These are phyloP conservation scores for Leccinum solheimii DNA, from an alignment of 1,284 basidiomycete genomes.

Conservation along the genomic window DNA sequence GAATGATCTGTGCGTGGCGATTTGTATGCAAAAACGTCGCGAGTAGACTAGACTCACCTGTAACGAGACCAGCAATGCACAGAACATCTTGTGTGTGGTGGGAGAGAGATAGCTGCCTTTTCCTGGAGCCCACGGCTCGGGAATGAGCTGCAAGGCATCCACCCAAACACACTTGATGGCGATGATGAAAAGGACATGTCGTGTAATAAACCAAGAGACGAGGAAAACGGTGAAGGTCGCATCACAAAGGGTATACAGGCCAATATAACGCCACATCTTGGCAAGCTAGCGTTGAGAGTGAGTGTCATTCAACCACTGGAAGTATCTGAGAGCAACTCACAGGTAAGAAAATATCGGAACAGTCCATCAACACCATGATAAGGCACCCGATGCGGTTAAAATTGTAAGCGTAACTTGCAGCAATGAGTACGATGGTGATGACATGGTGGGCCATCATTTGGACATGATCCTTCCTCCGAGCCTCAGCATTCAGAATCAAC, in stretches of 20 bases:
- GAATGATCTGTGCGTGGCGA: constrained; percentile 52
- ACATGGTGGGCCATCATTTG: constrained; percentile 98
- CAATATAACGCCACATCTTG: constrained; percentile 92
- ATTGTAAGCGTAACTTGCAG: constrained; percentile 78
- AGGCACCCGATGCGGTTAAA: constrained; percentile 87
- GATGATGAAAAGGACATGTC: constrained; percentile 76
- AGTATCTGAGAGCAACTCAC: constrained; percentile 51
- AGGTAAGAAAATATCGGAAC: constrained; percentile 88
- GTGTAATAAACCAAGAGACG: constrained; percentile 85
- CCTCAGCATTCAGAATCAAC: constrained; percentile 92
- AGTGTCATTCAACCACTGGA: constrained; percentile 2
- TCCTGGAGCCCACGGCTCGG: constrained; percentile 59
- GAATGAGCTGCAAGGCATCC: constrained; percentile 51
- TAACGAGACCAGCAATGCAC: constrained; percentile 56
- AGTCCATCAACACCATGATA: constrained; percentile 92
- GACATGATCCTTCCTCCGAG: constrained; percentile 85
- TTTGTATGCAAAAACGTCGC: constrained; percentile 15
- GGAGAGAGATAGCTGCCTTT: constrained; percentile 57
- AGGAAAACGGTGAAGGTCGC: constrained; percentile 80
- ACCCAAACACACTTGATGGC: constrained; percentile 63
- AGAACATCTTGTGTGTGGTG: constrained; percentile 51
- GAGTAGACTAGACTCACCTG: constrained; percentile 48
- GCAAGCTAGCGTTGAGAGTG: constrained; percentile 57
- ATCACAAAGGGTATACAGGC: constrained; percentile 70
- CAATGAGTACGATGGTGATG: constrained; percentile 82